Percentiles rank a stretch among this genome's conserved stretches.
These are phyloP conservation scores for Penium margaritaceum DNA, from an alignment of 139 green algal genomes.

Conservation along the genomic window DNA sequence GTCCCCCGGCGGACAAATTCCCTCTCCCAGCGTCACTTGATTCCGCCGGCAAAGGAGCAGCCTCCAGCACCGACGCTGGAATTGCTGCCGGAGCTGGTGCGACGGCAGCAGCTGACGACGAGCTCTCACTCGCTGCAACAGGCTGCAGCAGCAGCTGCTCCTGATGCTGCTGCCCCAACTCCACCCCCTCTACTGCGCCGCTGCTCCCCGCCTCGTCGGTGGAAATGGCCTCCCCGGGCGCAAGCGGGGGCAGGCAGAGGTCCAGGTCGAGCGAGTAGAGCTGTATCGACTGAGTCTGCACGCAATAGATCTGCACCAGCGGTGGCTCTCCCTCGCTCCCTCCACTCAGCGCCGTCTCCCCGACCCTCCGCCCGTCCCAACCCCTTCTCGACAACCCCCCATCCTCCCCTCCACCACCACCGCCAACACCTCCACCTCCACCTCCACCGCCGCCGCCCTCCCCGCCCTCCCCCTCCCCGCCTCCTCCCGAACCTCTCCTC, in stretches of 20 bases:
- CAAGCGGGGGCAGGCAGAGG: slow-evolving; percentile 50
- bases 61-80: no score
- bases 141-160: no score
- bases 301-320: slow-evolving; percentile 53
- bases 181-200: no score
- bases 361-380: background rate
- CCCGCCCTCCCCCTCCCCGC: background rate
- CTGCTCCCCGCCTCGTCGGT: no score
- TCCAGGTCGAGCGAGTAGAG: slow-evolving; percentile 65
- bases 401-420: slow-evolving; percentile 2
- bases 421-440: slow-evolving; percentile 5
- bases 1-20: no score
- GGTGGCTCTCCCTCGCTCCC: background rate
- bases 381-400: background rate
- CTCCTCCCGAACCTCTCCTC: background rate
- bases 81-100: no score
- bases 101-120: no score
- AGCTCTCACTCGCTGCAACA: no score
- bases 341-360: background rate
- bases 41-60: no score
- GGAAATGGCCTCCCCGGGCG: no score
- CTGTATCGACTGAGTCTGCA: slow-evolving; percentile 77
- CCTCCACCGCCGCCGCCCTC: background rate
- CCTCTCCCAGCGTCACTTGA: no score
- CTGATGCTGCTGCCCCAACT: no score